A percentile compares a stretch with the other conserved stretches of the same genome.
Evolutionary conservation across 331 rosid species (phyloP).

Genomic region (Dryas integrifolia): DNA sequence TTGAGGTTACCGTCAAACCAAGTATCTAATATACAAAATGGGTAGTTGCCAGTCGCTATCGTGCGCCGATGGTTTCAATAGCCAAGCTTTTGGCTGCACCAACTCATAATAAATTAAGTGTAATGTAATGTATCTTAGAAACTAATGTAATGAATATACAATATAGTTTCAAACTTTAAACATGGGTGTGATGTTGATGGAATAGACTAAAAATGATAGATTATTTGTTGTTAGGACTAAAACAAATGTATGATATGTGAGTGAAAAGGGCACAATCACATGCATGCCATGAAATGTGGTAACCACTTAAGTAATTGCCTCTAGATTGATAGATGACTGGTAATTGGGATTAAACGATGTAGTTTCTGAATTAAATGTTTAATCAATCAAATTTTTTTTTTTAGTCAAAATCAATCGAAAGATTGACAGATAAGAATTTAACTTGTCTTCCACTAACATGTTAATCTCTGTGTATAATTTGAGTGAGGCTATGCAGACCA

Average conservation of each 20-base stretch:
- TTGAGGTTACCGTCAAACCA: conserved; percentile 31
- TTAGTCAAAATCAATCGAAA: too few species aligned
- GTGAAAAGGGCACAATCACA: background rate
- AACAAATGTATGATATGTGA: background rate
- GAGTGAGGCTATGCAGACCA: too few species aligned
- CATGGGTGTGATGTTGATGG: background rate
- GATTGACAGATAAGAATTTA: too few species aligned
- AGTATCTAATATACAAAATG: conserved; percentile 5
- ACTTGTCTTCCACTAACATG: too few species aligned
- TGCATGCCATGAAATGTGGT: background rate
- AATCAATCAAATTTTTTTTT: too few species aligned
- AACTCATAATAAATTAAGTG: background rate
- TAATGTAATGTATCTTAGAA: background rate
- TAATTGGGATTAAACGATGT: background rate
- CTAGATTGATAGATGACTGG: background rate
- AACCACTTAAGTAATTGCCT: background rate
- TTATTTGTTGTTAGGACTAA: background rate
- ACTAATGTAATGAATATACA: background rate
- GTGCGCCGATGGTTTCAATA: conserved; percentile 4
- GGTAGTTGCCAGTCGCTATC: conserved; percentile 14
- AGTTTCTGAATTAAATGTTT: background rate
- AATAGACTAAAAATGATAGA: background rate
- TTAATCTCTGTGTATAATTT: too few species aligned
- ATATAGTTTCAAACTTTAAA: too few species aligned
- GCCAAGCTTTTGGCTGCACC: conserved; percentile 6